phyloP scores from a whole-genome alignment of 768 basidiomycete species.

The Macrolepiota albuminosa region DNA sequence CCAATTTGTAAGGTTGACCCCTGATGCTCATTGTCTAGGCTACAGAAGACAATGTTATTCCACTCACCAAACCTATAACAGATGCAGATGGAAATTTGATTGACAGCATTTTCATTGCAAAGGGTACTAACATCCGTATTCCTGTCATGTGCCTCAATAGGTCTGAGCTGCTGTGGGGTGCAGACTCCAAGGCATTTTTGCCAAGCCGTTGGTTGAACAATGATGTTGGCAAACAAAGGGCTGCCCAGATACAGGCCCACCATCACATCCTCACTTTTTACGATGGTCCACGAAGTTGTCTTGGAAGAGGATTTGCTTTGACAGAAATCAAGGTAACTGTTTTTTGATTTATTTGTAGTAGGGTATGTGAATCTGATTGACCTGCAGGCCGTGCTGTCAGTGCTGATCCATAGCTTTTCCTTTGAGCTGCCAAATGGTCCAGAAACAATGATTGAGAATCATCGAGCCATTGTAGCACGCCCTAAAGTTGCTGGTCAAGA shows the following conservation, averaged over 20 bases:
- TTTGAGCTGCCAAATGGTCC: conserved; percentile 34
- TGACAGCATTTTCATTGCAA: conserved; percentile 29
- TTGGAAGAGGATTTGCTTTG: conserved; percentile 39
- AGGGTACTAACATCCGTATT: conserved; percentile 32
- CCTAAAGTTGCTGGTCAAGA: conserved; percentile 29
- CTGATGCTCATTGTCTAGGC: neutral
- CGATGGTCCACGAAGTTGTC: conserved; percentile 41
- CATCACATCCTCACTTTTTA: conserved; percentile 39
- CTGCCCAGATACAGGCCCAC: conserved; percentile 30
- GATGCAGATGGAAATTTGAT: conserved; percentile 23
- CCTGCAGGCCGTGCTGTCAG: conserved; percentile 33
- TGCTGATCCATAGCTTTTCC: conserved; percentile 36
- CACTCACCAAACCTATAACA: conserved; percentile 19
- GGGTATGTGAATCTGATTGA: neutral
- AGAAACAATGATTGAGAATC: conserved; percentile 26
- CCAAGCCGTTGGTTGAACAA: conserved; percentile 40
- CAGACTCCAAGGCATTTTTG: conserved; percentile 36
- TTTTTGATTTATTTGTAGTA: neutral
- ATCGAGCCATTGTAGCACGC: conserved; percentile 26
- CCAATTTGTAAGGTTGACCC: neutral
- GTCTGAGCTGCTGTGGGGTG: conserved; percentile 37
- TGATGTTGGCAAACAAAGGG: conserved; percentile 12
- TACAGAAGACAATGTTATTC: neutral
- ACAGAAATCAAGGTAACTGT: conserved; percentile 34
- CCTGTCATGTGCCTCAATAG: conserved; percentile 37